A percentile compares a stretch with the other conserved stretches of the same genome.
Evolutionary conservation across 2,329 filamentous ascomycete genomes (phyloP).

Genomic region (Zalaria obscura): DNA sequence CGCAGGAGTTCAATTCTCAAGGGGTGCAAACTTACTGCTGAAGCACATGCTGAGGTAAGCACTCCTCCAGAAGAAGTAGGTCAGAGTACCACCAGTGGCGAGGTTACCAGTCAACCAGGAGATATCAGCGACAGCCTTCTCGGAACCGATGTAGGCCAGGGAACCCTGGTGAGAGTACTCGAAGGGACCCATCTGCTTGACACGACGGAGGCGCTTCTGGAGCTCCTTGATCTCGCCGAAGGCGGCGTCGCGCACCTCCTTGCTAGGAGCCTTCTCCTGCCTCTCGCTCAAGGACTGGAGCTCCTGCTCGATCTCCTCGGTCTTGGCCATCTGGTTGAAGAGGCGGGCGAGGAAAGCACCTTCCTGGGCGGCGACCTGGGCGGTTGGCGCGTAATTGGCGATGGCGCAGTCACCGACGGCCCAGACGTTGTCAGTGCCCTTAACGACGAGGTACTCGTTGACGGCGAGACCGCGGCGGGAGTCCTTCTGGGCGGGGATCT

Average conservation of each 20-base stretch:
- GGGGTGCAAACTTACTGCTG: conserved; percentile 64
- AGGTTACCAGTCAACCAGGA: conserved; percentile 96
- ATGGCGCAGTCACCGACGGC: conserved; percentile 94
- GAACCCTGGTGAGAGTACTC: conserved; percentile 97
- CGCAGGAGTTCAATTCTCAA: too few species aligned
- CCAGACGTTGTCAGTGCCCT: conserved; percentile 95
- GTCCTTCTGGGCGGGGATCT: conserved; percentile 89
- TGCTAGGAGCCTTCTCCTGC: conserved; percentile 52
- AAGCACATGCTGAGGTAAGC: conserved; percentile 99
- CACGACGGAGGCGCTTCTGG: conserved; percentile 73
- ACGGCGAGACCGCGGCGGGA: conserved; percentile 89
- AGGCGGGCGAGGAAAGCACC: conserved; percentile 86
- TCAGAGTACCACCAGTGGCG: conserved; percentile 74
- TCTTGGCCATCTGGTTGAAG: conserved; percentile 99
- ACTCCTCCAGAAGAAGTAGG: conserved; percentile 96
- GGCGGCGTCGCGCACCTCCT: conserved; percentile 40
- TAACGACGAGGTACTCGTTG: conserved; percentile 97
- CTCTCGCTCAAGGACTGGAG: conserved; percentile 52
- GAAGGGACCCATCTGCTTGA: conserved; percentile 95
- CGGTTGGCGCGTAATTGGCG: conserved; percentile 93
- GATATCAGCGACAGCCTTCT: conserved; percentile 94
- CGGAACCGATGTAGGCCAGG: conserved; percentile 93
- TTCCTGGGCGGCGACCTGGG: conserved; percentile 92
- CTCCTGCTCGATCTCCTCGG: conserved; percentile 63
- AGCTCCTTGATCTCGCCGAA: conserved; percentile 69